phyloP scores from a whole-genome alignment of 1,284 basidiomycete species.

The Cerioporus squamosus region DNA sequence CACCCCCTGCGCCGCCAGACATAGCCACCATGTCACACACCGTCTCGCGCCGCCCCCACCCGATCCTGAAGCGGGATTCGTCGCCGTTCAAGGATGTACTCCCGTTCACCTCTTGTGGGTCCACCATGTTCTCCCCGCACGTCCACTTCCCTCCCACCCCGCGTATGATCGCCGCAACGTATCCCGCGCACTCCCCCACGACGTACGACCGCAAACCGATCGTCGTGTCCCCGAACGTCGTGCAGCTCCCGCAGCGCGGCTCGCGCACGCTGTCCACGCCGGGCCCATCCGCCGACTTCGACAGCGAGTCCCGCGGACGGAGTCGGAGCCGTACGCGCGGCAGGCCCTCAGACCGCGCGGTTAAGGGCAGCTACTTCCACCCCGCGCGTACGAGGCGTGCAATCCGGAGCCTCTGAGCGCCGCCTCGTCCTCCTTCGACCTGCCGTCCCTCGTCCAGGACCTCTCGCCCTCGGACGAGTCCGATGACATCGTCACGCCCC shows the following conservation, averaged over 20 bases:
- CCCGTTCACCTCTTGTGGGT: conserved; percentile 14
- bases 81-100: conserved; percentile 24
- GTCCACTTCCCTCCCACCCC: conserved; percentile 82
- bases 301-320: conserved; percentile 27
- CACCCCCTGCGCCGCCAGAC: conserved; percentile 11
- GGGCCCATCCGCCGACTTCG: conserved; percentile 20
- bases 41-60: conserved; percentile 30
- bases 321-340: conserved; percentile 24
- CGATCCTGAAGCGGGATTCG: conserved; percentile 40
- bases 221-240: conserved; percentile 61
- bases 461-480: conserved; percentile 50
- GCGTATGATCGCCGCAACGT: conserved; percentile 57
- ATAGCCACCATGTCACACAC: conserved; percentile 4
- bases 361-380: conserved; percentile 58
- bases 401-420: conserved; percentile 35
- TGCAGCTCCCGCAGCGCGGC: conserved; percentile 66
- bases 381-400: conserved; percentile 50
- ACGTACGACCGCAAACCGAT: conserved; percentile 76
- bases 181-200: conserved; percentile 63
- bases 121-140: conserved; percentile 48
- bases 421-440: conserved; percentile 16
- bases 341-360: conserved; percentile 1
- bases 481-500: conserved; percentile 43
- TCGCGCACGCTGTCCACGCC: conserved; percentile 40
- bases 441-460: conserved; percentile 46